These are phyloP conservation scores for Cladosporium sp. DNA, from an alignment of 2,329 filamentous ascomycete species.

Conservation along the genomic window DNA sequence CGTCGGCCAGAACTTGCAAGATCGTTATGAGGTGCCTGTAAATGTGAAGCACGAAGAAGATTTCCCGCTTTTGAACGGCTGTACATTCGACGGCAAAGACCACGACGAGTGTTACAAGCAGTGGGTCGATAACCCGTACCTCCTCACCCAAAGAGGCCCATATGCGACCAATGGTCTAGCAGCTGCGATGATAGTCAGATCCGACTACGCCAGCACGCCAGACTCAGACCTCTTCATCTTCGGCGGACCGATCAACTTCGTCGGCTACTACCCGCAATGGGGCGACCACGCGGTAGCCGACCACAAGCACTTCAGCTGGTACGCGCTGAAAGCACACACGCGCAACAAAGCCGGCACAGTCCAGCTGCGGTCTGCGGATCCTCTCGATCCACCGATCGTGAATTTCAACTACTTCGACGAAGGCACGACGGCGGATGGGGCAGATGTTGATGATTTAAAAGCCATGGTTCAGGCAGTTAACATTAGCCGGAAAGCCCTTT, in stretches of 20 bases:
- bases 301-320: slow-evolving; percentile 46
- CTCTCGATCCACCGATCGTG: slow-evolving; percentile 60
- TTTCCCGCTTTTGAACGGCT: slow-evolving; percentile 35
- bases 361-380: slow-evolving; percentile 56
- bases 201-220: slow-evolving; percentile 28
- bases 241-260: slow-evolving; percentile 52
- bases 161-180: slow-evolving; percentile 52
- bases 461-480: slow-evolving; percentile 48
- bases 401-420: slow-evolving; percentile 56
- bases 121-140: slow-evolving; percentile 22
- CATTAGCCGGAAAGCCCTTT: slow-evolving; percentile 20
- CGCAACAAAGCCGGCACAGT: slow-evolving; percentile 61
- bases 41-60: slow-evolving; percentile 41
- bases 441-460: slow-evolving; percentile 43
- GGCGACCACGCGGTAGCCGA: slow-evolving; percentile 41
- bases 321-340: slow-evolving; percentile 58
- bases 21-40: slow-evolving; percentile 54
- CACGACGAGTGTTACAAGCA: slow-evolving; percentile 40
- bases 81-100: slow-evolving; percentile 31
- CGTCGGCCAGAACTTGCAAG: slow-evolving; percentile 57
- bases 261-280: slow-evolving; percentile 54
- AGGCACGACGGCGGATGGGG: slow-evolving; percentile 37
- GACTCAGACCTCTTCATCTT: slow-evolving; percentile 53
- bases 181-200: slow-evolving; percentile 18
- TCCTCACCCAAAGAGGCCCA: slow-evolving; percentile 35